phyloP scores from a whole-genome alignment of 768 basidiomycete species.

The Fibroporia radiculosa region DNA sequence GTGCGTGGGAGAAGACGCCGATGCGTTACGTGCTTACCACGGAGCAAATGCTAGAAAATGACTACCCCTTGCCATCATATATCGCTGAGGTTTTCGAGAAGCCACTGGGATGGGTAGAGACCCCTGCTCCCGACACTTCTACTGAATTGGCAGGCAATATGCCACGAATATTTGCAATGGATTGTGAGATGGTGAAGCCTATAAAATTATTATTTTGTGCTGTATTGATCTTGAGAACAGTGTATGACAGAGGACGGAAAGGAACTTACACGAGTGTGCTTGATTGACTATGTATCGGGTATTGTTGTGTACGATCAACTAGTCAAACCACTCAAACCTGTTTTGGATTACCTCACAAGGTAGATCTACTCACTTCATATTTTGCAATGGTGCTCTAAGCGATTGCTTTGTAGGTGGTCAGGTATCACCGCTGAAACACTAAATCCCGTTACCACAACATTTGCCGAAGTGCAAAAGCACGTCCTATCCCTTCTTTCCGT shows the following conservation, averaged over 20 bases:
- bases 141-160: conserved; percentile 24
- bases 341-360: conserved; percentile 91
- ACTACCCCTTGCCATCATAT: conserved; percentile 85
- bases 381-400: not conserved
- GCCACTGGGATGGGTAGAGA: conserved; percentile 75
- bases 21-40: conserved; percentile 64
- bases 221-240: conserved; percentile 34
- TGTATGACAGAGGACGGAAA: conserved; percentile 87
- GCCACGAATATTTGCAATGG: conserved; percentile 69
- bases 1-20: conserved; percentile 54
- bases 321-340: conserved; percentile 79
- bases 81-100: conserved; percentile 64
- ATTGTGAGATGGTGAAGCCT: conserved; percentile 91
- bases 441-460: conserved; percentile 62
- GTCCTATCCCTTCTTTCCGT: conserved; percentile 55
- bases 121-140: conserved; percentile 39
- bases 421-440: conserved; percentile 82
- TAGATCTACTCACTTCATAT: conserved; percentile 23
- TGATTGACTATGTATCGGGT: conserved; percentile 71
- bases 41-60: conserved; percentile 91
- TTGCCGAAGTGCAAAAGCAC: conserved; percentile 69
- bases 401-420: conserved; percentile 57
- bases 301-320: conserved; percentile 81
- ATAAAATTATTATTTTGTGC: too few relatives aligned
- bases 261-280: conserved; percentile 76